Evolutionary conservation across 2,329 filamentous ascomycete genomes (phyloP).

Genomic region (Hirsutella thompsonii): DNA sequence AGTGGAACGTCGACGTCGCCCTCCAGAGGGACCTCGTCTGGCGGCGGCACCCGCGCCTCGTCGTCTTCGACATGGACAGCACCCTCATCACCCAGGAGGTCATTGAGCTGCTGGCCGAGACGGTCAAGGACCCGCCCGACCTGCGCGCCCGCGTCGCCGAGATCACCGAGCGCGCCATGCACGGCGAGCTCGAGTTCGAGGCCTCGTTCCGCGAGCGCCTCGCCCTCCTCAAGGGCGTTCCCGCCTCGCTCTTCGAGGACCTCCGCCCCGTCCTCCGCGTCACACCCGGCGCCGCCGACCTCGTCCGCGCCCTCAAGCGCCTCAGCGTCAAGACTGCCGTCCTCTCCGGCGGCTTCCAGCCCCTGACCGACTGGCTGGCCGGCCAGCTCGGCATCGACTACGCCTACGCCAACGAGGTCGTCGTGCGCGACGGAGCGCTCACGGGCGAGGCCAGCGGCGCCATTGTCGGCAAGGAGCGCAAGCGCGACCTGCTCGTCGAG

Average conservation of each 20-base stretch:
- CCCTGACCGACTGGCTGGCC: slow-evolving; percentile 78
- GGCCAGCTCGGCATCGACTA: slow-evolving; percentile 72
- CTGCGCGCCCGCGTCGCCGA: slow-evolving; percentile 72
- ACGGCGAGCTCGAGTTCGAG: slow-evolving; percentile 88
- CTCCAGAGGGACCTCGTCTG: slow-evolving; percentile 63
- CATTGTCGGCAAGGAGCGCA: slow-evolving; percentile 67
- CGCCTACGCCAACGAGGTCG: slow-evolving; percentile 76
- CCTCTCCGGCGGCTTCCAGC: slow-evolving; percentile 82
- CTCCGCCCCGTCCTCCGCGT: slow-evolving; percentile 65
- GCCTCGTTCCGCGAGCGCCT: slow-evolving; percentile 72
- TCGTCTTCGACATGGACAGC: slow-evolving; percentile 98
- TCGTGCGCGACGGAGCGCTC: slow-evolving; percentile 45
- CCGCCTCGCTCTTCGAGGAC: slow-evolving; percentile 64
- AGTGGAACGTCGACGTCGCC: slow-evolving; percentile 80
- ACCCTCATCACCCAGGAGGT: slow-evolving; percentile 96
- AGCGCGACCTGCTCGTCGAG: slow-evolving; percentile 56
- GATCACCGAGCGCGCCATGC: slow-evolving; percentile 91
- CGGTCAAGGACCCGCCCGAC: slow-evolving; percentile 54
- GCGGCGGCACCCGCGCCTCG: slow-evolving; percentile 69
- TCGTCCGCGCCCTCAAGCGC: slow-evolving; percentile 61
- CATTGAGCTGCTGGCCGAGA: slow-evolving; percentile 85
- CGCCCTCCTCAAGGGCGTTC: slow-evolving; percentile 66
- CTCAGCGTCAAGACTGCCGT: slow-evolving; percentile 83
- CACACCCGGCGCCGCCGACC: slow-evolving; percentile 64
- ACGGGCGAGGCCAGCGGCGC: slow-evolving; percentile 60